A percentile compares a stretch with the other conserved stretches of the same genome.
Evolutionary conservation across 345 rosid species (phyloP).

Genomic region (Eucalyptus brandiana): DNA sequence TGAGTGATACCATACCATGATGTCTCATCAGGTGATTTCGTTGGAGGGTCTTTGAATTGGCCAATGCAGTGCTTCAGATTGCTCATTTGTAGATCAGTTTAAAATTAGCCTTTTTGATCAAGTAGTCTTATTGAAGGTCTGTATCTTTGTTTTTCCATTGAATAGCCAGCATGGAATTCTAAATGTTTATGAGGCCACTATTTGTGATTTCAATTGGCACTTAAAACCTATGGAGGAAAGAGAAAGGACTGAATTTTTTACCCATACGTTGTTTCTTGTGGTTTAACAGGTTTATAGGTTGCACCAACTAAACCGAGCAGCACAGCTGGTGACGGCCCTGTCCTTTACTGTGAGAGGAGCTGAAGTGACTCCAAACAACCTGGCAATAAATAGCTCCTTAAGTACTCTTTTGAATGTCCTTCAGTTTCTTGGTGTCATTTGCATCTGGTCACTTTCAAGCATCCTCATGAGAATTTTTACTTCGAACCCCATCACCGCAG

Average conservation of each 20-base stretch:
- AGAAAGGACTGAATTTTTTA: background rate
- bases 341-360: constrained; percentile 86
- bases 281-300: constrained; percentile 77
- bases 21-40: background rate
- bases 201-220: background rate
- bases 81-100: background rate
- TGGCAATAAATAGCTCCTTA: constrained; percentile 83
- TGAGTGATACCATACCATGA: constrained; percentile 10
- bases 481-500: constrained; percentile 11
- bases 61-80: background rate
- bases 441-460: constrained; percentile 95
- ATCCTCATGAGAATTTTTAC: constrained; percentile 72
- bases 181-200: background rate
- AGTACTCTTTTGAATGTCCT: constrained; percentile 77
- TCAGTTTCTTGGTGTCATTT: constrained; percentile 79
- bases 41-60: background rate
- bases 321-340: constrained; percentile 91
- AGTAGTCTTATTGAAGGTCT: background rate
- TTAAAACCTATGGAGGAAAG: background rate
- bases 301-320: constrained; percentile 95
- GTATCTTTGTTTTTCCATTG: background rate
- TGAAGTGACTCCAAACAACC: constrained; percentile 69
- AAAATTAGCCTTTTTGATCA: background rate
- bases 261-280: background rate
- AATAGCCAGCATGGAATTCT: background rate